A percentile compares a stretch with the other conserved stretches of the same genome.
Evolutionary conservation across 1,284 basidiomycete genomes (phyloP).

Genomic region (Malassezia sp.): DNA sequence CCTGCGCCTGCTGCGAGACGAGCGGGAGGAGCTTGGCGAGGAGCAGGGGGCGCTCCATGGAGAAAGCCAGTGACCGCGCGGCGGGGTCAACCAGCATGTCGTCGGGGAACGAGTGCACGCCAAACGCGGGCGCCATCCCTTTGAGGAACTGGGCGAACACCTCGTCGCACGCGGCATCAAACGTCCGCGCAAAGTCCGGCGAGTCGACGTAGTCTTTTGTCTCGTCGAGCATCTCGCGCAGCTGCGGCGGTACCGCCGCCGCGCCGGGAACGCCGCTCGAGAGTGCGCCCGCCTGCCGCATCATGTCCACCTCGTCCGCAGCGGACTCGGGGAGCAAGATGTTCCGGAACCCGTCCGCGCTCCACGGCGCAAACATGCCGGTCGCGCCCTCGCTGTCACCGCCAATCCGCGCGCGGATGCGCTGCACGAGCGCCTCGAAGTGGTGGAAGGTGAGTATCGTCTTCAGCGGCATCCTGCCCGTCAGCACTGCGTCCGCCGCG

Average conservation of each 20-base stretch:
- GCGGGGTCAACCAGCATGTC: constrained; percentile 48
- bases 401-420: constrained; percentile 59
- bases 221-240: constrained; percentile 59
- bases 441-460: constrained; percentile 59
- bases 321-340: constrained; percentile 33
- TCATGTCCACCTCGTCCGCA: constrained; percentile 28
- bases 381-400: background rate
- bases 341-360: constrained; percentile 36
- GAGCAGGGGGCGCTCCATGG: constrained; percentile 49
- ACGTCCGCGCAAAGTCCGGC: constrained; percentile 59
- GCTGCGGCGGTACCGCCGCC: constrained; percentile 47
- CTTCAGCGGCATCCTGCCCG: constrained; percentile 65
- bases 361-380: background rate
- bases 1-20: constrained; percentile 62
- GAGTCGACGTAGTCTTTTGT: constrained; percentile 59
- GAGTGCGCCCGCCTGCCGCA: constrained; percentile 38
- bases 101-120: constrained; percentile 20
- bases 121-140: constrained; percentile 50
- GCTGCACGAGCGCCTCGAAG: constrained; percentile 57
- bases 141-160: constrained; percentile 55
- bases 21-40: constrained; percentile 67
- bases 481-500: no score
- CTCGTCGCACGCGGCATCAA: constrained; percentile 59
- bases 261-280: constrained; percentile 9
- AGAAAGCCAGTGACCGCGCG: constrained; percentile 21